Percentiles rank a stretch among this genome's conserved stretches.
Evolutionary conservation across 2,329 filamentous ascomycete genomes (phyloP).

Genomic region (Periconia digitata): DNA sequence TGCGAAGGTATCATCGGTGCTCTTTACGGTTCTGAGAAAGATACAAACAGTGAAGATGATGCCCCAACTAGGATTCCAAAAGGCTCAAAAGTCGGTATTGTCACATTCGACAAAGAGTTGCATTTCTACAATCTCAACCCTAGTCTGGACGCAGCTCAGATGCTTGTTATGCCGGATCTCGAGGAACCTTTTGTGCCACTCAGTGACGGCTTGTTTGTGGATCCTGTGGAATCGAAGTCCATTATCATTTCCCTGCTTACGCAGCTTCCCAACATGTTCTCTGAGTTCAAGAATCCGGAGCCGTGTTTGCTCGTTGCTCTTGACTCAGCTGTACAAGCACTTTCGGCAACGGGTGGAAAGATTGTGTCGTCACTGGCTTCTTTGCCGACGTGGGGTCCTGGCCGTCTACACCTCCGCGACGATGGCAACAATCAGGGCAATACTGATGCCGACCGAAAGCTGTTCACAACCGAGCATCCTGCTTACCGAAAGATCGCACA

Average conservation of each 20-base stretch:
- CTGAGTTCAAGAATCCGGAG: constrained; percentile 84
- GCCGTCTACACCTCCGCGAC: constrained; percentile 80
- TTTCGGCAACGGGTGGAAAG: constrained; percentile 88
- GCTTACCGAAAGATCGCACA: constrained; percentile 83
- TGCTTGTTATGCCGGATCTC: constrained; percentile 98
- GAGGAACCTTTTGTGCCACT: constrained; percentile 95
- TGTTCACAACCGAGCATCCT: constrained; percentile 87
- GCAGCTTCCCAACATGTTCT: constrained; percentile 82
- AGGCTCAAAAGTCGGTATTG: constrained; percentile 87
- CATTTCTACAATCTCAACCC: constrained; percentile 96
- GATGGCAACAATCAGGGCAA: constrained; percentile 76
- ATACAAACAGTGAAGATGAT: constrained; percentile 50
- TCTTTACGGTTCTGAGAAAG: constrained; percentile 69
- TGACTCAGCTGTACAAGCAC: constrained; percentile 78
- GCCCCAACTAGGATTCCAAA: constrained; percentile 63
- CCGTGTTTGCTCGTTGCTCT: constrained; percentile 83
- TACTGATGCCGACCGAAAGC: constrained; percentile 87
- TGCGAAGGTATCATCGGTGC: constrained; percentile 85
- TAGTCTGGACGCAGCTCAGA: constrained; percentile 82
- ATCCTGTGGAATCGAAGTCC: constrained; percentile 84
- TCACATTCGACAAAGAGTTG: constrained; percentile 94
- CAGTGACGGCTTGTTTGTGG: constrained; percentile 89
- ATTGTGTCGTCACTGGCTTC: constrained; percentile 83
- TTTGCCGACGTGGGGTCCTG: constrained; percentile 90
- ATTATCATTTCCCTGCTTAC: constrained; percentile 87